phyloP scores from a whole-genome alignment of 805 yeast species.

The Candida ovalis region DNA sequence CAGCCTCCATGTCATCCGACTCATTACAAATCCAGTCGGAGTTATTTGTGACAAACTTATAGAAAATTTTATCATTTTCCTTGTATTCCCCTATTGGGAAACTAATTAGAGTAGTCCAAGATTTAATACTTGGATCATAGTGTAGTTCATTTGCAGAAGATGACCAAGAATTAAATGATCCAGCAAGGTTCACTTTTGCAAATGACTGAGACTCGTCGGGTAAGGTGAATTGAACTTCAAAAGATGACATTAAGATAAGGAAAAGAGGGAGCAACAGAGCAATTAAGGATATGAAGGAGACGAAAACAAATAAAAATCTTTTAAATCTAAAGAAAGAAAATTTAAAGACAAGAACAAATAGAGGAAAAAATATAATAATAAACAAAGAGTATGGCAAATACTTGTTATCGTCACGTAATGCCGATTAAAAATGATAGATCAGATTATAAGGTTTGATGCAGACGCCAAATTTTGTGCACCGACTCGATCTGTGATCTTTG shows the following conservation, averaged over 20 bases:
- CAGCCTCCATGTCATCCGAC: slow-evolving; percentile 19
- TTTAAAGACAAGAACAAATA: no score
- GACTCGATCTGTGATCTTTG: no score
- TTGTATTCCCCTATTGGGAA: slow-evolving; percentile 1
- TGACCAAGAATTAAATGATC: slow-evolving; percentile 23
- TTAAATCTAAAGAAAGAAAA: no score
- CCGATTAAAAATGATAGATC: no score
- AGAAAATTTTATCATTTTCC: slow-evolving; percentile 17
- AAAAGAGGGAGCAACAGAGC: slow-evolving; percentile 5
- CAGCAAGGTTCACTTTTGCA: slow-evolving; percentile 16
- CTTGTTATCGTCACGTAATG: no score
- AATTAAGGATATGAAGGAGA: background rate
- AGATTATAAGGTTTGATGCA: no score
- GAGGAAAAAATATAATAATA: no score
- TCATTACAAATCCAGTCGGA: slow-evolving; percentile 26
- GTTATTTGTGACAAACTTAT: slow-evolving; percentile 28
- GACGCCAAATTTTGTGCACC: no score
- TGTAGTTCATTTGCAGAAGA: slow-evolving; percentile 5
- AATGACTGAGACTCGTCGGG: slow-evolving; percentile 14
- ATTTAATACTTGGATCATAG: background rate
- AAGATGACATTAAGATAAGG: slow-evolving; percentile 3
- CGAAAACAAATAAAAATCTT: background rate
- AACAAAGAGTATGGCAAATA: no score
- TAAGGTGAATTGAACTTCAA: slow-evolving; percentile 9
- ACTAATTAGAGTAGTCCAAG: slow-evolving; percentile 9